Percentiles rank a stretch among this genome's conserved stretches.
These are phyloP conservation scores for Cordyceps cicadae DNA, from an alignment of 2,329 filamentous ascomycete genomes.

Conservation along the genomic window DNA sequence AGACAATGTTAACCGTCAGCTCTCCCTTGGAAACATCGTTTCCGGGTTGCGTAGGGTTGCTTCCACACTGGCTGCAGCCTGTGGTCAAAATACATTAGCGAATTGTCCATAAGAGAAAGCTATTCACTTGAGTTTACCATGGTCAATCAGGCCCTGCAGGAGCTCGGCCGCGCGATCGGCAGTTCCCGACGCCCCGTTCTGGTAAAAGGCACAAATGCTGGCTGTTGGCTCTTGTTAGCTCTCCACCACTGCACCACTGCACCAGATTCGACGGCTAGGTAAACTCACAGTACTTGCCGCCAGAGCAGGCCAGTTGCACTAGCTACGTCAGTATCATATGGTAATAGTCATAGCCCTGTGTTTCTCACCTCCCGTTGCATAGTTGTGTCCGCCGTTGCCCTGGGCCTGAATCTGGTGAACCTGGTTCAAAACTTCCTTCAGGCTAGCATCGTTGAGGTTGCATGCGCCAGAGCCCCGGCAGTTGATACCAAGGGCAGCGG, in stretches of 20 bases:
- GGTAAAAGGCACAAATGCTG: conserved; percentile 12
- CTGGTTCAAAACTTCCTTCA: conserved; percentile 11
- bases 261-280: too few species aligned
- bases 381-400: conserved; percentile 13
- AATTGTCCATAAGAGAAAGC: too few species aligned
- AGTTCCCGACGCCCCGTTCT: conserved; percentile 14
- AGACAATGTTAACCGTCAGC: conserved; percentile 15
- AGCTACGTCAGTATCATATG: background rate
- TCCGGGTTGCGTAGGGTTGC: conserved; percentile 14
- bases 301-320: conserved; percentile 16
- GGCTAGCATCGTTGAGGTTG: background rate
- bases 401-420: conserved; percentile 12
- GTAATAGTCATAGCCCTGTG: background rate
- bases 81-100: background rate
- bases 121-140: background rate
- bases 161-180: conserved; percentile 12
- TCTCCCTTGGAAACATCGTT: conserved; percentile 16
- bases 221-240: background rate
- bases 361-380: conserved; percentile 10
- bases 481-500: conserved; percentile 14
- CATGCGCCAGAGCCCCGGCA: conserved; percentile 14
- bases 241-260: background rate
- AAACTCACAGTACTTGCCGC: conserved; percentile 9
- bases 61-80: conserved; percentile 15
- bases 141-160: conserved; percentile 13